Evolutionary conservation across 116 monocot species (phyloP), one percentile per base, ranked within the genome.

Genomic region (Trichopus zeylanicus): DNA sequence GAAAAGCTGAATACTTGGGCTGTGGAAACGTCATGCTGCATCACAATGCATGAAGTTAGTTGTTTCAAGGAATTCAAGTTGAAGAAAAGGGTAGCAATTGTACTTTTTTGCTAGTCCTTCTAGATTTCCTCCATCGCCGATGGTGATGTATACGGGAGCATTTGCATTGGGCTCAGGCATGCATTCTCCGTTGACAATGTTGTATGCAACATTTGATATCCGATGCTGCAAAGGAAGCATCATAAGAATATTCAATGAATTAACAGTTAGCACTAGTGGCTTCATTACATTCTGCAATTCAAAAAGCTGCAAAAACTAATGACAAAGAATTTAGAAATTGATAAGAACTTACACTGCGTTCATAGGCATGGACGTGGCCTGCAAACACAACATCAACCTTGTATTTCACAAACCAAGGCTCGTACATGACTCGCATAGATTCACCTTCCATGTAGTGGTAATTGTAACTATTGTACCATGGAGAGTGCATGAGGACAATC

Each of bases 11-110:
- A 56, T 93, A 93, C 24, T 35, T 55, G 6, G 93, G 93, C 51
- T 93, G 93, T 35, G 85, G 93, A 57, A 77, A 67, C 1, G 82
- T 88, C 88, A 93, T 82, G 60, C 92, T 92, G 73, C 62, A 67
- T 6, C 24, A 49, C 49, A 49, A 4, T 72, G 67, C 16, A 5
- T 46, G 23, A 7, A 1, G 38, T 42, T 16, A 25, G 29, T 52
- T 54, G 65, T 32, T 48, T 68, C 42, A 31, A 57, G 67, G 46
- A 62, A 35, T 48, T 27, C 33, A 24, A 9, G 29, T 29, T 25
- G 23, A 11, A 25, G 22, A 49, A 2, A 49, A 6, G 37, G 11
- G 3, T 37, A 19, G 30, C 24, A 48, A 26, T 42, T 52, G 3
- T 39, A 92, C 87, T 78, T 85, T 31, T 48, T 75, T 13, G 93